Evolutionary conservation across 495 filamentous ascomycete species (phyloP), one percentile per base, ranked within the genome.

Genomic region (Chaetomium tenue): DNA sequence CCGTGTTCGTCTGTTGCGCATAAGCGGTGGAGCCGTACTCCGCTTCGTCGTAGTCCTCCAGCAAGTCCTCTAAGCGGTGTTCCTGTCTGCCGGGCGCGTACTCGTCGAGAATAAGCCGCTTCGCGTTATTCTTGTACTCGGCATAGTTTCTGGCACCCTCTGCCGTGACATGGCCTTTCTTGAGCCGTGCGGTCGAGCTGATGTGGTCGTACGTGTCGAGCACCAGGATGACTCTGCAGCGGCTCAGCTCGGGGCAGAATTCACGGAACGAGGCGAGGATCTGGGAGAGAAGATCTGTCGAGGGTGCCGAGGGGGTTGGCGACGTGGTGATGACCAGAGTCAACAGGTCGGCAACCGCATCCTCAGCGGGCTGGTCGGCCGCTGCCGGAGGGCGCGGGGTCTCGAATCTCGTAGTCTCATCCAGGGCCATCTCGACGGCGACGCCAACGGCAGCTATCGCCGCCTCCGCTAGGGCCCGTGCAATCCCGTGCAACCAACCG

Each of bases 241-340:
- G 64, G 3, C 74, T 42, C 13, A 82, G 58, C 5, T 42, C 37
- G 3, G 64, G 58, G 39, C 79, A 82, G 54, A 79, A 66, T 1
- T 25, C 63, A 58, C 71, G 73, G 67, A 80, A 82, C 13, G 77
- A 77, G 15, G 53, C 61, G 15, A 80, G 25, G 11, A 82, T 75
- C 22, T 74, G 58, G 2, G 71, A 69, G 39, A 82, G 63, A 2
- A 82, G 74, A 20, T 81, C 77, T 2, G 78, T 76, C 11, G 77
- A 80, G 3, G 79, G 79, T 0, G 77, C 79, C 30, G 79, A 82
- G 11, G 79, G 79, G 0, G 79, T 81, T 22, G 79, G 79, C 30
- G 79, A 82, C 6, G 77, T 82, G 57, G 79, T 81, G 70, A 82
- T 76, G 44, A 82, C 73, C 28, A 82, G 68, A 9, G 79, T 82